A percentile compares a stretch with the other conserved stretches of the same genome.
Conservation (phyloP, 164 flowering plant genomes). For the Brasenia schreberi region DNA sequence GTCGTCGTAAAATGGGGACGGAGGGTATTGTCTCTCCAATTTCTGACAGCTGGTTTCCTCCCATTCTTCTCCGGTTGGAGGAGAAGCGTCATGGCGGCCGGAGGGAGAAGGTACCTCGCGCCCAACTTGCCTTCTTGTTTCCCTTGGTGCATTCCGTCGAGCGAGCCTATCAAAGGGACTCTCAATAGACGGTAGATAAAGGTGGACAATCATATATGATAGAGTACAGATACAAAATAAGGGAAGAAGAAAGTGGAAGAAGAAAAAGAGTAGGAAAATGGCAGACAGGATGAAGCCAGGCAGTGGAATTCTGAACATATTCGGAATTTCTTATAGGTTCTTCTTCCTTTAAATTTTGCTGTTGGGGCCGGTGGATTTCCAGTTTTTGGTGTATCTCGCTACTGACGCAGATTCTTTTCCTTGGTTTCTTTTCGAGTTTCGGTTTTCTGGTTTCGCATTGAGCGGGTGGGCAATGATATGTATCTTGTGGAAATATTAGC, state of each 20-base stretch:
- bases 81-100: not conserved
- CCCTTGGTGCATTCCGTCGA: not conserved
- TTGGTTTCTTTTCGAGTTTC: not conserved
- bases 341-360: not conserved
- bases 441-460: not conserved
- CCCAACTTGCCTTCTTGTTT: not conserved
- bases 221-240: not conserved
- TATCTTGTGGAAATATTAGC: not conserved
- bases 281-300: conserved; percentile 1
- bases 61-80: not conserved
- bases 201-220: not conserved
- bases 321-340: not conserved
- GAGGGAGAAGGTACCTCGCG: not conserved
- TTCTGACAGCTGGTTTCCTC: not conserved
- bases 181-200: not conserved
- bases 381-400: not conserved
- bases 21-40: not conserved
- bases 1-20: not conserved
- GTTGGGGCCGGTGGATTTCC: not conserved
- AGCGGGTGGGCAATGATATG: not conserved
- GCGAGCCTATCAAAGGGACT: not conserved
- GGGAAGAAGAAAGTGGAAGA: not conserved
- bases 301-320: not conserved
- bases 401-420: not conserved
- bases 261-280: not conserved